phyloP scores from a whole-genome alignment of 2,329 filamentous ascomycete species.

The Penicillium crustosum region DNA sequence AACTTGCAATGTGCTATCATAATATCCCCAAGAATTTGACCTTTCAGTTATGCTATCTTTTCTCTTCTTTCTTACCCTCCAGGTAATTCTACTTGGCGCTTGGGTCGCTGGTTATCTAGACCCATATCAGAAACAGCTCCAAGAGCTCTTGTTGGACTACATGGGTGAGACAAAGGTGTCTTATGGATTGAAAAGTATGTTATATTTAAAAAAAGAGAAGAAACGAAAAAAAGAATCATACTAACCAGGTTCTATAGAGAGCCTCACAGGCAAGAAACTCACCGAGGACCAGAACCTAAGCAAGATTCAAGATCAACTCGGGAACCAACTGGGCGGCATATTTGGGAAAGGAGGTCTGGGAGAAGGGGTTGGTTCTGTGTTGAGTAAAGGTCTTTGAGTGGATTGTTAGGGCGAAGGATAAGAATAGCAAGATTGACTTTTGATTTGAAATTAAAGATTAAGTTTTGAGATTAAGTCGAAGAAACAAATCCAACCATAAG shows the following conservation, averaged over 20 bases:
- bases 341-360: slow-evolving; percentile 27
- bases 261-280: slow-evolving; percentile 27
- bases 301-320: slow-evolving; percentile 29
- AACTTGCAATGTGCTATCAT: neutral
- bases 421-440: neutral
- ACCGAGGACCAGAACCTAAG: slow-evolving; percentile 27
- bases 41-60: slow-evolving; percentile 17
- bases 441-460: neutral
- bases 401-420: neutral
- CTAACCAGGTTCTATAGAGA: slow-evolving; percentile 13
- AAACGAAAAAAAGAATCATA: neutral
- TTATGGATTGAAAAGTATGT: slow-evolving; percentile 29
- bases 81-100: slow-evolving; percentile 20
- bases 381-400: slow-evolving; percentile 22
- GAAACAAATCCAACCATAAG: neutral
- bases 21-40: neutral
- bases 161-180: slow-evolving; percentile 34
- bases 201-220: neutral
- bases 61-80: slow-evolving; percentile 17
- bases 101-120: slow-evolving; percentile 35
- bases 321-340: slow-evolving; percentile 20
- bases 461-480: neutral
- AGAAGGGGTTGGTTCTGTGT: slow-evolving; percentile 20
- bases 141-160: slow-evolving; percentile 30
- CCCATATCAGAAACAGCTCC: slow-evolving; percentile 29